Evolutionary conservation across 768 basidiomycete species (phyloP).

Genomic region (Tylopilus balloui): DNA sequence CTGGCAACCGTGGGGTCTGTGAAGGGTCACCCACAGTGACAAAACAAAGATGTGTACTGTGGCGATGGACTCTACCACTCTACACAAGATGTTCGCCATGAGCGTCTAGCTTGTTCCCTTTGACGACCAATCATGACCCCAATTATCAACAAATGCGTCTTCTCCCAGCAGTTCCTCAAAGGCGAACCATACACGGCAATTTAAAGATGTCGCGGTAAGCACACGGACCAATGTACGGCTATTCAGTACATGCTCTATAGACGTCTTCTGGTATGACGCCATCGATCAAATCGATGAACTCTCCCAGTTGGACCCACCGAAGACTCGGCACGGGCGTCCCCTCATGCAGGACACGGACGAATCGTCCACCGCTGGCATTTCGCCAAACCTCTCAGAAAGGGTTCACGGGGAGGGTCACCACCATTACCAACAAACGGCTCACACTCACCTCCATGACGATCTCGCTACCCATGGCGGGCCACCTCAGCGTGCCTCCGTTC

Average conservation of each 20-base stretch:
- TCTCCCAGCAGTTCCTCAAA: conserved; percentile 32
- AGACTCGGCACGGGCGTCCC: conserved; percentile 37
- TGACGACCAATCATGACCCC: background rate
- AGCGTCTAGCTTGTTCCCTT: too few relatives aligned
- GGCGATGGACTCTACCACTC: background rate
- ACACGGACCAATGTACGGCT: background rate
- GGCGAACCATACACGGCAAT: too few relatives aligned
- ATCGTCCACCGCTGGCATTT: conserved; percentile 16
- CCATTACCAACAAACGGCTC: background rate
- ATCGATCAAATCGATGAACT: conserved; percentile 34
- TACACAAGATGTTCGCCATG: background rate
- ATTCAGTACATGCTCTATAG: conserved; percentile 18
- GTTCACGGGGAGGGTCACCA: background rate
- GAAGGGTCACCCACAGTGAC: background rate
- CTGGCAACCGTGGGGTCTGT: too few relatives aligned
- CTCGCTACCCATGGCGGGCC: conserved; percentile 47
- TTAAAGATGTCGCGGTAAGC: too few relatives aligned
- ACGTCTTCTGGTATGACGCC: conserved; percentile 35
- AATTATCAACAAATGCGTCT: conserved; percentile 32
- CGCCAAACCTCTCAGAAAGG: conserved; percentile 38
- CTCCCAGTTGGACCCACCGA: conserved; percentile 34
- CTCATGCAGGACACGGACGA: conserved; percentile 43
- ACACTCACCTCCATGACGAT: conserved; percentile 42
- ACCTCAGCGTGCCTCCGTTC: conserved; percentile 32
- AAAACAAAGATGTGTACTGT: background rate